These are phyloP conservation scores for Tuber magnatum DNA, from an alignment of 495 filamentous ascomycete genomes.

Conservation along the genomic window DNA sequence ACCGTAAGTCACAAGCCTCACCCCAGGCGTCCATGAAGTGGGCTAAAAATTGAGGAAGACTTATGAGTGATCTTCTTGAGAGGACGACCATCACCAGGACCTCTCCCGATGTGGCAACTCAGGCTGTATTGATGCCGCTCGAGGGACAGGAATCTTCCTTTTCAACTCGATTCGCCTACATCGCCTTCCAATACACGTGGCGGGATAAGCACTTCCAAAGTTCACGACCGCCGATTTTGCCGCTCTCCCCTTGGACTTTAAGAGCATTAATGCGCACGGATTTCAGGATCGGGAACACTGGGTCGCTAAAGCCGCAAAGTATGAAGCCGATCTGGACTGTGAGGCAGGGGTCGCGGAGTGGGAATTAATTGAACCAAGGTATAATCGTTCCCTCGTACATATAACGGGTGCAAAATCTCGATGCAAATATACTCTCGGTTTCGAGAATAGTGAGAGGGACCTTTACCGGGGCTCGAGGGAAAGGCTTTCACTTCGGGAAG, in stretches of 20 bases:
- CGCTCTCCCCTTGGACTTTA: not conserved
- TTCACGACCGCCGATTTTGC: conserved; percentile 11
- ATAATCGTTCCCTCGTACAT: not conserved
- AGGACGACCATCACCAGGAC: not conserved
- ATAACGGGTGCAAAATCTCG: not conserved
- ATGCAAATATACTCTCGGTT: not conserved
- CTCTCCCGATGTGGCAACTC: not conserved
- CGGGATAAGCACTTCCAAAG: conserved; percentile 1
- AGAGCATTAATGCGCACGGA: too few species aligned
- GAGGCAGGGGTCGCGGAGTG: not conserved
- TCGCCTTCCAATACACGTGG: not conserved
- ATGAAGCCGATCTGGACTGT: conserved; percentile 8
- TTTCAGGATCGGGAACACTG: not conserved
- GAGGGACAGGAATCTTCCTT: not conserved
- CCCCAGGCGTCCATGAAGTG: not conserved
- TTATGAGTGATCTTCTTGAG: conserved; percentile 15
- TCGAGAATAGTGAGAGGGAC: not conserved
- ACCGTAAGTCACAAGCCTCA: not conserved
- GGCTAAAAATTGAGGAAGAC: not conserved
- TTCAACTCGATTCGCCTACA: conserved; percentile 7
- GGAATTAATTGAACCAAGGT: not conserved
- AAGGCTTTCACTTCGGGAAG: not conserved
- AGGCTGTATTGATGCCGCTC: not conserved
- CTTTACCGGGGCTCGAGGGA: not conserved
- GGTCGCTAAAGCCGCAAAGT: conserved; percentile 3